Percentiles rank a stretch among this genome's conserved stretches.
phyloP scores from a whole-genome alignment of 331 rosid species.

The Malus hybrid region DNA sequence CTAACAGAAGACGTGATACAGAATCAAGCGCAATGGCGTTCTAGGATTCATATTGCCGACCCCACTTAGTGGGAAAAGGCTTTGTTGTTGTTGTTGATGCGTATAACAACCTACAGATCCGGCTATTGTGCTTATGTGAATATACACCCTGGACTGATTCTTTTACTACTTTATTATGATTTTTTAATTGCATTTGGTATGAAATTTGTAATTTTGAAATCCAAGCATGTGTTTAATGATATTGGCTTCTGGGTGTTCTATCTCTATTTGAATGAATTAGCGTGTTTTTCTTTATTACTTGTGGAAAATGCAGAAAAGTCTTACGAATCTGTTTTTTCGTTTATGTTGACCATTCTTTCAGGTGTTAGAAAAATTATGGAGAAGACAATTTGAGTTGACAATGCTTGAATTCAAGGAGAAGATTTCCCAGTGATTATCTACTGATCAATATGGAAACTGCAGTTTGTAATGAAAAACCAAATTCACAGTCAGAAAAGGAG shows the following conservation, averaged over 20 bases:
- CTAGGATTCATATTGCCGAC: too few relatives aligned
- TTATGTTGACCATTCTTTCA: constrained; percentile 11
- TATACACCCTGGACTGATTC: background rate
- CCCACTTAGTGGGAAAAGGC: too few relatives aligned
- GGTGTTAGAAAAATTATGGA: constrained; percentile 1
- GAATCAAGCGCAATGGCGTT: too few relatives aligned
- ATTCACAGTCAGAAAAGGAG: background rate
- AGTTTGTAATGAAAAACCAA: background rate
- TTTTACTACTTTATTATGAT: background rate
- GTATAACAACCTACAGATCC: background rate
- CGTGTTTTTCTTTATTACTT: background rate
- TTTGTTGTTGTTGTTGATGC: too few relatives aligned
- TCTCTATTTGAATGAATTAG: background rate
- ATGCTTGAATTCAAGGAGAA: background rate
- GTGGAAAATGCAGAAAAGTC: background rate
- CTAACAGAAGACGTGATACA: too few relatives aligned
- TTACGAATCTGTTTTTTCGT: constrained; percentile 3
- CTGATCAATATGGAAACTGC: constrained; percentile 5
- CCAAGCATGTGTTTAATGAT: background rate
- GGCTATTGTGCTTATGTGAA: background rate
- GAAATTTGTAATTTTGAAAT: background rate
- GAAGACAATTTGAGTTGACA: background rate
- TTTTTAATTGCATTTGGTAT: background rate
- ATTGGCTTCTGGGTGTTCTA: background rate
- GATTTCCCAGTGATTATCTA: background rate